A percentile compares a stretch with the other conserved stretches of the same genome.
Conservation (phyloP, 257 asterid species). For the Solanum etuberosum region DNA sequence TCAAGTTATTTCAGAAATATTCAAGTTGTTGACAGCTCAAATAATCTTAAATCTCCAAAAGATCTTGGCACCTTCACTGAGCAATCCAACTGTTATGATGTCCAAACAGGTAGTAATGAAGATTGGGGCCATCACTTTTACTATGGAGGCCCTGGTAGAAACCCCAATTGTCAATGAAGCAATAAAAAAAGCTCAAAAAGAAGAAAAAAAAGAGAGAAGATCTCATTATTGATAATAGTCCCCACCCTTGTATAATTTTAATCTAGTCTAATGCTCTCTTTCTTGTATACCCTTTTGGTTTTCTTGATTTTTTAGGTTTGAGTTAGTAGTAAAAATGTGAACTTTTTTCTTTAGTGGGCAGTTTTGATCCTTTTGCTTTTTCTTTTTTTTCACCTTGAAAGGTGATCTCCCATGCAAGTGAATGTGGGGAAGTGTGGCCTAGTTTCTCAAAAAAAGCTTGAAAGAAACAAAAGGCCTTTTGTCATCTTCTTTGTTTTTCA, state of each 20-base stretch:
- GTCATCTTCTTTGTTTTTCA: conserved; percentile 25
- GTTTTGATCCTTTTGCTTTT: conserved; percentile 27
- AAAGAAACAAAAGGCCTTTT: conserved; percentile 37
- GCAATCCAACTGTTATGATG: conserved; percentile 79
- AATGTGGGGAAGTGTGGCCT: conserved; percentile 28
- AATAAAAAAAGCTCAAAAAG: not conserved
- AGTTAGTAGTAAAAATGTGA: conserved; percentile 31
- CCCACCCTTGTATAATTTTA: conserved; percentile 17
- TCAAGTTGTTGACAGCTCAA: conserved; percentile 70
- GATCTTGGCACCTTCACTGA: conserved; percentile 68
- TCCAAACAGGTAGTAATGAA: conserved; percentile 60
- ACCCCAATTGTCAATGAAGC: conserved; percentile 59
- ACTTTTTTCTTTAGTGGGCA: conserved; percentile 16
- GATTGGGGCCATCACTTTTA: conserved; percentile 91
- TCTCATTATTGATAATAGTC: not conserved
- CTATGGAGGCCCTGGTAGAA: conserved; percentile 92
- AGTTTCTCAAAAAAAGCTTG: conserved; percentile 31
- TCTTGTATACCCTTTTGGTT: conserved; percentile 12
- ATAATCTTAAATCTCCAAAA: conserved; percentile 69
- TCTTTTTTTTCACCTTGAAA: conserved; percentile 2
- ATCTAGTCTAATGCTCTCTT: conserved; percentile 6
- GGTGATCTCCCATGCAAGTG: conserved; percentile 24
- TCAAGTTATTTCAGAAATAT: conserved; percentile 80
- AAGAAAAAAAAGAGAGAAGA: not conserved
- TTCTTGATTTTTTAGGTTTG: conserved; percentile 12